phyloP scores from a whole-genome alignment of 176 grass and related monocot genomes.

The Tillandsia fasciculata region DNA sequence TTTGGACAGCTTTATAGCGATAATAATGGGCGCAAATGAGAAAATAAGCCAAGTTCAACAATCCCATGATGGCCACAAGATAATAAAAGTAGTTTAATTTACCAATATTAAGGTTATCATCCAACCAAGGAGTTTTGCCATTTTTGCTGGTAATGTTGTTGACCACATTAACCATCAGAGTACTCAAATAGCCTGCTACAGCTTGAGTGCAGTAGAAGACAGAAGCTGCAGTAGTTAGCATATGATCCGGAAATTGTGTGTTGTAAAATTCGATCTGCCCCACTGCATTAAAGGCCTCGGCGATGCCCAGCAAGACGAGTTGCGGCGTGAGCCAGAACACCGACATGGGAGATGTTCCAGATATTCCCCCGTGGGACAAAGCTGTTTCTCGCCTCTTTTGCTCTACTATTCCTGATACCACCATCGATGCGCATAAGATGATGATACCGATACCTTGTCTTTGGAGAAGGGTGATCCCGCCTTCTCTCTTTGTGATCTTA shows the following conservation, averaged over 20 bases:
- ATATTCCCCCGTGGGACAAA: slow-evolving; percentile 13
- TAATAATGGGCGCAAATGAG: slow-evolving; percentile 31
- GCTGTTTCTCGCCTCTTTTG: slow-evolving; percentile 13
- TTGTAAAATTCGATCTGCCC: slow-evolving; percentile 59
- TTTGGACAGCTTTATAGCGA: slow-evolving; percentile 30
- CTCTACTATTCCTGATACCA: slow-evolving; percentile 11
- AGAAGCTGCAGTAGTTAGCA: slow-evolving; percentile 19
- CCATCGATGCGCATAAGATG: slow-evolving; percentile 2
- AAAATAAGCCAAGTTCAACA: slow-evolving; percentile 29
- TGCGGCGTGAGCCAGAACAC: slow-evolving; percentile 42
- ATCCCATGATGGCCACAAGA: slow-evolving; percentile 22
- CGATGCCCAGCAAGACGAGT: slow-evolving; percentile 34
- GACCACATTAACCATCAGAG: slow-evolving; percentile 19
- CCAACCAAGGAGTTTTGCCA: slow-evolving; percentile 5
- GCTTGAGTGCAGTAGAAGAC: slow-evolving; percentile 23
- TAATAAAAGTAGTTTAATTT: slow-evolving; percentile 44
- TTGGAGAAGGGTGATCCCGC: slow-evolving; percentile 22
- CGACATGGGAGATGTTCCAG: slow-evolving; percentile 31
- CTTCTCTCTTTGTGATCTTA: not conserved
- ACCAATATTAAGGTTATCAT: slow-evolving; percentile 25
- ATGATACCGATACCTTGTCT: slow-evolving; percentile 11
- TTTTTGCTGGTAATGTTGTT: slow-evolving; percentile 12
- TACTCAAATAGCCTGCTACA: slow-evolving; percentile 30
- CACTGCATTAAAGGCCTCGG: slow-evolving; percentile 21
- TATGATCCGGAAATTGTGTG: slow-evolving; percentile 46